Evolutionary conservation across 1,284 basidiomycete species (phyloP).

Genomic region (Lentinus polychrous): DNA sequence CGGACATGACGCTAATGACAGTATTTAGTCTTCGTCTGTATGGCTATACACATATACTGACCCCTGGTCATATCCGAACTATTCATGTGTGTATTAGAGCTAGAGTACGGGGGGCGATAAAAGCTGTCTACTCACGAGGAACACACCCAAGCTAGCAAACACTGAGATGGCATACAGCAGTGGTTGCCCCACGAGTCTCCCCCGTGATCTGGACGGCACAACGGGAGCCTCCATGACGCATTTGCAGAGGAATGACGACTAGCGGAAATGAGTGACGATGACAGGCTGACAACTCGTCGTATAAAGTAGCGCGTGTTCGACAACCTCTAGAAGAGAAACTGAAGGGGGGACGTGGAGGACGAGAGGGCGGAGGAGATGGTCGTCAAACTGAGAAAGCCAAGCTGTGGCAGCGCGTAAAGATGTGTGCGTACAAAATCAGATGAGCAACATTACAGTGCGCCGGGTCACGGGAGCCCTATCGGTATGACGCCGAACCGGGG

Average conservation of each 20-base stretch:
- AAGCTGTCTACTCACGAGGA: conserved; percentile 51
- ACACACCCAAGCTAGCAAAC: conserved; percentile 85
- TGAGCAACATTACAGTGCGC: neutral
- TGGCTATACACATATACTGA: conserved; percentile 25
- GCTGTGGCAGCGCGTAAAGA: neutral
- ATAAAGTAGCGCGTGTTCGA: too few relatives aligned
- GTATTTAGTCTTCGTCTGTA: conserved; percentile 14
- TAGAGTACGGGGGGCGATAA: neutral
- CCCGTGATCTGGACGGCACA: conserved; percentile 18
- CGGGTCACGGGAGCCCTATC: conserved; percentile 1
- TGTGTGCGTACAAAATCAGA: neutral
- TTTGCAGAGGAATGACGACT: conserved; percentile 9
- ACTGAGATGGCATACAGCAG: conserved; percentile 79
- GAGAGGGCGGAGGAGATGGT: neutral
- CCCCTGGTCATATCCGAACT: conserved; percentile 96
- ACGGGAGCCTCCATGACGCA: conserved; percentile 23
- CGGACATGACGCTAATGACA: conserved; percentile 69
- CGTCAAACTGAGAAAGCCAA: conserved; percentile 1
- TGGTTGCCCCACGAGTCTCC: conserved; percentile 71
- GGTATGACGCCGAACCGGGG: conserved; percentile 10
- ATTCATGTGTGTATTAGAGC: conserved; percentile 10
- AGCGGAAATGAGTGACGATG: too few relatives aligned
- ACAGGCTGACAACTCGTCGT: too few relatives aligned
- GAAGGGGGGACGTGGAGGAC: neutral
- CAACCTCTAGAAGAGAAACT: neutral